Conservation (phyloP, 805 yeast species). For the Blastobotrys attinorum region DNA sequence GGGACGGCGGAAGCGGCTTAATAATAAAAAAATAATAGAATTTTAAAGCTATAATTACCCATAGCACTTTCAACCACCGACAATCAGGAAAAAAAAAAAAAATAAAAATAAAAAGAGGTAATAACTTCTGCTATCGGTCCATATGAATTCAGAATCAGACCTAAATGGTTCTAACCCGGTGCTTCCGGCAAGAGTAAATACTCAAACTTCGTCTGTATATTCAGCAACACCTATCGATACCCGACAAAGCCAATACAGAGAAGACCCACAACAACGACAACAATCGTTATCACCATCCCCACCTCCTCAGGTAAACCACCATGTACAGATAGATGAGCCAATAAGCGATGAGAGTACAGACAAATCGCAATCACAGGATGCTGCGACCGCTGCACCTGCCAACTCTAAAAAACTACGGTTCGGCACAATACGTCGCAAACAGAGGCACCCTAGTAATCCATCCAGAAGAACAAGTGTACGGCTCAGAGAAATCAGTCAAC, state of each 20-base stretch:
- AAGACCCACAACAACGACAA: too few species aligned
- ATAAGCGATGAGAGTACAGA: too few species aligned
- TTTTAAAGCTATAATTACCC: background rate
- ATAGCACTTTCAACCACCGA: background rate
- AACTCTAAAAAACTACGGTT: background rate
- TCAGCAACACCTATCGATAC: too few species aligned
- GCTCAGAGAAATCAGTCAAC: constrained; percentile 11
- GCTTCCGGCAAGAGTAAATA: too few species aligned
- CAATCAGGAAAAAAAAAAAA: background rate
- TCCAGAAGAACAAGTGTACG: background rate
- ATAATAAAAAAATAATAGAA: too few species aligned
- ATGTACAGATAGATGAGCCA: background rate
- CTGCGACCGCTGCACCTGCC: background rate
- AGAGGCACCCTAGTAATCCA: background rate
- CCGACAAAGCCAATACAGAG: too few species aligned
- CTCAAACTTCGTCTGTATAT: too few species aligned
- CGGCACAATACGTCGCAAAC: background rate
- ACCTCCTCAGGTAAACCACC: too few species aligned
- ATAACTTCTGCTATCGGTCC: background rate
- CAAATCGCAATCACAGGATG: background rate
- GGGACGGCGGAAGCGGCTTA: background rate
- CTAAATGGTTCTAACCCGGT: too few species aligned
- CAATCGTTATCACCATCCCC: too few species aligned
- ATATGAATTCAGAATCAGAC: too few species aligned
- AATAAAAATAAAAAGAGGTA: background rate